These are phyloP conservation scores for Blastomyces percursus DNA, from an alignment of 2,329 filamentous ascomycete genomes.

Conservation along the genomic window DNA sequence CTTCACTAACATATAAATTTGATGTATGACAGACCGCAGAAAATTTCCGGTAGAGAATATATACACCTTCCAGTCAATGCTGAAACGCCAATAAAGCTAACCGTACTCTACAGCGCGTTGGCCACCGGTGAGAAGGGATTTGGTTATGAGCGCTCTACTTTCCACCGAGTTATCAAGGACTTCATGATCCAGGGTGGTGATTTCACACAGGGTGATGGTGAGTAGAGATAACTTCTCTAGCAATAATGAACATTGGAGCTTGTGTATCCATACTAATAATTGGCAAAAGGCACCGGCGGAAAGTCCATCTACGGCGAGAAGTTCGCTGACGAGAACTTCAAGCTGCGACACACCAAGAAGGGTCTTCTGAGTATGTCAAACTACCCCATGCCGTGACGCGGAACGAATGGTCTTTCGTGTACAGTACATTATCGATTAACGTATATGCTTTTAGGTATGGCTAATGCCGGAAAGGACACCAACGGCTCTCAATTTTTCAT, in stretches of 20 bases:
- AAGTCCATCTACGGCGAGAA: conserved; percentile 58
- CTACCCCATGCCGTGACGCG: neutral
- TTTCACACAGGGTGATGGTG: conserved; percentile 52
- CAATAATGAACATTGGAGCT: neutral
- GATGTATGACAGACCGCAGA: conserved; percentile 44
- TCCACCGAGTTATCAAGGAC: conserved; percentile 59
- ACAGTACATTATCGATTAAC: neutral
- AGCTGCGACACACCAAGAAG: conserved; percentile 56
- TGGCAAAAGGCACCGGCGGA: conserved; percentile 46
- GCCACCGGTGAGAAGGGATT: conserved; percentile 58
- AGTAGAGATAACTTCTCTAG: conserved; percentile 9
- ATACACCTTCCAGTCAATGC: neutral
- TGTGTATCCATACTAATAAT: neutral
- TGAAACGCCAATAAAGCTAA: neutral
- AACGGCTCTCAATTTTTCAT: conserved; percentile 60
- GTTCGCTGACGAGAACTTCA: conserved; percentile 61
- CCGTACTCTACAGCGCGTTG: conserved; percentile 35
- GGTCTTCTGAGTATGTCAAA: conserved; percentile 46
- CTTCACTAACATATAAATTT: conserved; percentile 1
- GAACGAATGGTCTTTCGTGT: neutral
- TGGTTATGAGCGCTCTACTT: conserved; percentile 54
- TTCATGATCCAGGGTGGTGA: conserved; percentile 64
- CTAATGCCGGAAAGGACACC: conserved; percentile 54
- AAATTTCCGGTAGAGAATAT: conserved; percentile 46
- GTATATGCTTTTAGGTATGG: conserved; percentile 43